Conservation (phyloP, 768 basidiomycete species). For the Pleurotus salmoneostramineus region DNA sequence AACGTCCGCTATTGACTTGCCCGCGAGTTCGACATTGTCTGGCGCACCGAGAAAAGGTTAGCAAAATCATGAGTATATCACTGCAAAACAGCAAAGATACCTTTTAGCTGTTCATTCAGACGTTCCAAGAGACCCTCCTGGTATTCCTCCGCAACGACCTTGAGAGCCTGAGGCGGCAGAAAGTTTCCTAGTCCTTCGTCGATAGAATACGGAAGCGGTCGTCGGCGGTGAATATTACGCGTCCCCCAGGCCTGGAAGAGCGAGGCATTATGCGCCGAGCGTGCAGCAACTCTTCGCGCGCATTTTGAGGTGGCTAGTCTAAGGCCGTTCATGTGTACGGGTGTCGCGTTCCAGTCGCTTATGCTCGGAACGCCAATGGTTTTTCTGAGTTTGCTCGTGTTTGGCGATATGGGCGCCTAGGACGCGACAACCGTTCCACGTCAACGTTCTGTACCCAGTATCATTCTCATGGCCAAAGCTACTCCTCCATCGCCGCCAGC, state of each 20-base stretch:
- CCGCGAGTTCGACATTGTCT: slow-evolving; percentile 43
- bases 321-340: slow-evolving; percentile 4
- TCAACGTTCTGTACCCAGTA: background rate
- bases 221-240: slow-evolving; percentile 47
- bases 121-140: slow-evolving; percentile 80
- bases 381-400: slow-evolving; percentile 4
- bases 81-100: slow-evolving; percentile 42
- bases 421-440: background rate
- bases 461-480: background rate
- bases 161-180: slow-evolving; percentile 68
- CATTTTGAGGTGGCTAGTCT: slow-evolving; percentile 7
- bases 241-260: slow-evolving; percentile 21
- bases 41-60: background rate
- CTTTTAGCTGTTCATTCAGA: slow-evolving; percentile 69
- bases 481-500: slow-evolving; percentile 18
- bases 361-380: slow-evolving; percentile 6
- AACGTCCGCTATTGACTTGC: slow-evolving; percentile 62
- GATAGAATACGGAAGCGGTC: slow-evolving; percentile 57
- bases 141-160: slow-evolving; percentile 74
- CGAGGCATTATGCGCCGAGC: slow-evolving; percentile 10
- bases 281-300: background rate
- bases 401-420: slow-evolving; percentile 2
- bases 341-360: slow-evolving; percentile 5
- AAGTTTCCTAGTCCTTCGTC: slow-evolving; percentile 78
- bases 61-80: background rate